These are phyloP conservation scores for Coffea humblotiana DNA, from an alignment of 305 asterid species.

Conservation along the genomic window DNA sequence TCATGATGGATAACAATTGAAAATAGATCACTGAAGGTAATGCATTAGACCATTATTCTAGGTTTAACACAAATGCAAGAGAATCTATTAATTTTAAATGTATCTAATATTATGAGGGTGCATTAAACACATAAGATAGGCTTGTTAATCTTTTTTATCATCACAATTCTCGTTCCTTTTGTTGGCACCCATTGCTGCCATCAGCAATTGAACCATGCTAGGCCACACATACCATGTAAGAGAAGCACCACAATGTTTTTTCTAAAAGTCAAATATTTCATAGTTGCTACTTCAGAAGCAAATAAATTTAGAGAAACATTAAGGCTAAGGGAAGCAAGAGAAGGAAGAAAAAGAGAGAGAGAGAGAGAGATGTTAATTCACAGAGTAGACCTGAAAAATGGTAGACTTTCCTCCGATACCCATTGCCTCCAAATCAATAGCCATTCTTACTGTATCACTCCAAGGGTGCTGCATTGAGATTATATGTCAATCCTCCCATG, in stretches of 20 bases:
- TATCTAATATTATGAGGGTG: background rate
- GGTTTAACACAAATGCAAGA: constrained; percentile 4
- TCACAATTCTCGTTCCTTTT: background rate
- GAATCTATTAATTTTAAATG: background rate
- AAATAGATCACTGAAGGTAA: background rate
- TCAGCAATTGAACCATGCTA: background rate
- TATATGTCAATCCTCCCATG: constrained; percentile 16
- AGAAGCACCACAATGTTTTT: background rate
- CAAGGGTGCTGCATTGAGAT: constrained; percentile 81
- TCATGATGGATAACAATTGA: background rate
- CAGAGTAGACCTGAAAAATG: constrained; percentile 76
- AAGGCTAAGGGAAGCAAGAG: constrained; percentile 12
- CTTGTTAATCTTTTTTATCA: background rate
- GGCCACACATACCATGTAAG: background rate
- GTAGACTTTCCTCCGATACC: constrained; percentile 93
- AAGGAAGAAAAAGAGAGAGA: background rate
- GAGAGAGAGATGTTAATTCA: background rate
- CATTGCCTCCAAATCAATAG: constrained; percentile 98
- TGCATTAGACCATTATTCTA: background rate
- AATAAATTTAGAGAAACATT: constrained; percentile 1
- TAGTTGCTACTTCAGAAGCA: background rate
- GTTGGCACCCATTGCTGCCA: background rate
- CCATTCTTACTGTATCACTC: constrained; percentile 77
- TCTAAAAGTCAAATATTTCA: background rate
- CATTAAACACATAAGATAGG: background rate